These are phyloP conservation scores for Yamadazyma spencermartinsiae DNA, from an alignment of 1,139 yeast genomes.

Conservation along the genomic window DNA sequence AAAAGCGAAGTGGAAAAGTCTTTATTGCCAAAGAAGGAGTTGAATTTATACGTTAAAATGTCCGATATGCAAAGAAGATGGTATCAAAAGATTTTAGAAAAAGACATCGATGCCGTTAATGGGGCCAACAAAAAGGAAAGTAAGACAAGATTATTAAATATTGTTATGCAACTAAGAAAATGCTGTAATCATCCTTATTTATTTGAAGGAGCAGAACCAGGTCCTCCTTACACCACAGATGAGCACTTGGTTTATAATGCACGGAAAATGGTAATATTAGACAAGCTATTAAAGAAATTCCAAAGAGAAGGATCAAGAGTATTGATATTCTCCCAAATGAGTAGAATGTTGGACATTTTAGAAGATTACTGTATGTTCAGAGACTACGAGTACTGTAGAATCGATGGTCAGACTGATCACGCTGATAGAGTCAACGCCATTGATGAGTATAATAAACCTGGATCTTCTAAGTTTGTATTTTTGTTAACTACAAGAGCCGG, in stretches of 20 bases:
- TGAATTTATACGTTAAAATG: slow-evolving; percentile 73
- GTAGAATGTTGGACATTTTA: slow-evolving; percentile 73
- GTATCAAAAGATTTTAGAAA: slow-evolving; percentile 74
- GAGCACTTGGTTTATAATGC: slow-evolving; percentile 76
- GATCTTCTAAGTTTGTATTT: slow-evolving; percentile 67
- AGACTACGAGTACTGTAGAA: slow-evolving; percentile 68
- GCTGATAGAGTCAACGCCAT: slow-evolving; percentile 73
- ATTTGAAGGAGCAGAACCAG: slow-evolving; percentile 86
- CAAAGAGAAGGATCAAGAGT: slow-evolving; percentile 73
- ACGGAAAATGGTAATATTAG: slow-evolving; percentile 71
- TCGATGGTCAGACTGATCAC: slow-evolving; percentile 82
- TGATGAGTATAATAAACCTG: slow-evolving; percentile 74
- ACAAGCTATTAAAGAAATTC: slow-evolving; percentile 61
- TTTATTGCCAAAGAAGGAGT: slow-evolving; percentile 69
- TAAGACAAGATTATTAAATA: slow-evolving; percentile 70
- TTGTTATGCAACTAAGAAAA: slow-evolving; percentile 81
- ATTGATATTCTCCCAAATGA: slow-evolving; percentile 78
- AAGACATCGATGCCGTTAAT: slow-evolving; percentile 81
- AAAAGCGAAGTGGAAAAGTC: slow-evolving; percentile 81
- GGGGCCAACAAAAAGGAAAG: slow-evolving; percentile 76
- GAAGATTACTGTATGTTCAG: slow-evolving; percentile 77
- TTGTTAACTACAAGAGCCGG: slow-evolving; percentile 81
- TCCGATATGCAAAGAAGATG: slow-evolving; percentile 74
- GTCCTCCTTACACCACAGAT: slow-evolving; percentile 83
- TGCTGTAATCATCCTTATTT: slow-evolving; percentile 84